Conservation (phyloP, 495 filamentous ascomycete genomes). For the Trichoderma reesei region DNA sequence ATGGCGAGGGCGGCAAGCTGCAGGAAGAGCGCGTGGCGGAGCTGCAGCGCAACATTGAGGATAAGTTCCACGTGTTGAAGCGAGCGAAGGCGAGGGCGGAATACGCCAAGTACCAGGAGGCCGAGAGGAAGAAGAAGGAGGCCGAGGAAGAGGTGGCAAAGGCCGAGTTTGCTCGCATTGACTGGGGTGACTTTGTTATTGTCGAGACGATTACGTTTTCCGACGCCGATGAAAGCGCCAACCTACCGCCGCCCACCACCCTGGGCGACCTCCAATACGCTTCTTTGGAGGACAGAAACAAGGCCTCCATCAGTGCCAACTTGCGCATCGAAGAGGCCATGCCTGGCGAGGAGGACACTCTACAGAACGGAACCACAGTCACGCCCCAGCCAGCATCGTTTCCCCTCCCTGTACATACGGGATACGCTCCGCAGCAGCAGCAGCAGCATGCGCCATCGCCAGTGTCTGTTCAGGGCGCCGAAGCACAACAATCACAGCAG, state of each 20-base stretch:
- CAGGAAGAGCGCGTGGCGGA: conserved; percentile 63
- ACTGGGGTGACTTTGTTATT: conserved; percentile 96
- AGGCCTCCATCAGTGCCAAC: conserved; percentile 69
- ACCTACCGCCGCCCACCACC: conserved; percentile 80
- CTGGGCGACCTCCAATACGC: conserved; percentile 86
- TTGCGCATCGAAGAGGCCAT: conserved; percentile 93
- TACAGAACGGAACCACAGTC: conserved; percentile 47
- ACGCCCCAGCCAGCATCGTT: conserved; percentile 14
- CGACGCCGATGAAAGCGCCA: conserved; percentile 75
- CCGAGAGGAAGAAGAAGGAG: conserved; percentile 81
- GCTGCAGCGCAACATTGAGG: conserved; percentile 62
- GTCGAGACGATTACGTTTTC: conserved; percentile 94
- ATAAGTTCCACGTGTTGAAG: conserved; percentile 71
- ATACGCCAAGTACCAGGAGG: conserved; percentile 74
- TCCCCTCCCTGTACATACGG: conserved; percentile 1
- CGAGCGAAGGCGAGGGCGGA: conserved; percentile 77
- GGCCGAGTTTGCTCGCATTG: conserved; percentile 79
- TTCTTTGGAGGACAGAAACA: conserved; percentile 88
- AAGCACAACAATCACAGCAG: conserved; percentile 5
- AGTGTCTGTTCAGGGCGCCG: not conserved
- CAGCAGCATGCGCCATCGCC: conserved; percentile 8
- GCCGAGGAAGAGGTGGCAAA: conserved; percentile 79
- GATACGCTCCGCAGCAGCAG: conserved; percentile 17
- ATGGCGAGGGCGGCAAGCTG: conserved; percentile 53
- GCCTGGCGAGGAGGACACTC: conserved; percentile 62